Evolutionary conservation across 768 basidiomycete genomes (phyloP).

Genomic region (Lactarius sanguifluus): DNA sequence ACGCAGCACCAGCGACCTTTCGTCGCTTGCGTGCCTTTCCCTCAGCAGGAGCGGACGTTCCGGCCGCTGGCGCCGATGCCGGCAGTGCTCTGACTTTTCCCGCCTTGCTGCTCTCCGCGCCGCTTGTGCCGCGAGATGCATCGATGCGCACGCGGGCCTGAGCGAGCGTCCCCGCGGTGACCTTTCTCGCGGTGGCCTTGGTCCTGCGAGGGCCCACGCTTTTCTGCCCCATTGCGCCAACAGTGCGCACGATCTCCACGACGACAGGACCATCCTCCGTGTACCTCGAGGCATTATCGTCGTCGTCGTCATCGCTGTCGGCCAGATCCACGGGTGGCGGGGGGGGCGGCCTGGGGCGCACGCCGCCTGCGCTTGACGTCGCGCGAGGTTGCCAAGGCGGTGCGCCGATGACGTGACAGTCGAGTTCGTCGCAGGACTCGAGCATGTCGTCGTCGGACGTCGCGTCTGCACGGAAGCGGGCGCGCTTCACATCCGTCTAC

Average conservation of each 20-base stretch:
- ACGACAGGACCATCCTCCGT: constrained; percentile 35
- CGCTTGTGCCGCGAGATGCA: constrained; percentile 1
- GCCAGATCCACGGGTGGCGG: constrained; percentile 12
- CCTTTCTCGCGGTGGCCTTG: constrained; percentile 26
- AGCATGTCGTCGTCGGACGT: constrained; percentile 67
- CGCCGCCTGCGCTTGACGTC: constrained; percentile 27
- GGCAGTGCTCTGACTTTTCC: not conserved
- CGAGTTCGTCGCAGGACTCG: constrained; percentile 52
- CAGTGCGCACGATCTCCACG: constrained; percentile 35
- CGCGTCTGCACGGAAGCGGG: constrained; percentile 76
- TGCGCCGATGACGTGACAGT: constrained; percentile 49
- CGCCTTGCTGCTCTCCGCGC: constrained; percentile 11
- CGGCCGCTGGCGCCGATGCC: no score
- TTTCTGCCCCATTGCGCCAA: constrained; percentile 23
- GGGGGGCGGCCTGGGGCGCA: constrained; percentile 34
- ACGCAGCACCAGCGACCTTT: constrained; percentile 13
- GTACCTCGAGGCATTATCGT: constrained; percentile 33
- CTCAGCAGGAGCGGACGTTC: not conserved
- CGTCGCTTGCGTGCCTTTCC: constrained; percentile 23
- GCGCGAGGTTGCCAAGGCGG: constrained; percentile 13
- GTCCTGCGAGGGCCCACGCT: constrained; percentile 29
- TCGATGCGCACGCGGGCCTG: not conserved
- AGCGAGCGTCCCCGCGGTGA: not conserved
- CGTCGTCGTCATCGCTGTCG: constrained; percentile 32
- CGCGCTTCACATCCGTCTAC: constrained; percentile 72